These are phyloP conservation scores for Elaeis guineensis DNA, from an alignment of 176 grass and related monocot species.

Conservation along the genomic window DNA sequence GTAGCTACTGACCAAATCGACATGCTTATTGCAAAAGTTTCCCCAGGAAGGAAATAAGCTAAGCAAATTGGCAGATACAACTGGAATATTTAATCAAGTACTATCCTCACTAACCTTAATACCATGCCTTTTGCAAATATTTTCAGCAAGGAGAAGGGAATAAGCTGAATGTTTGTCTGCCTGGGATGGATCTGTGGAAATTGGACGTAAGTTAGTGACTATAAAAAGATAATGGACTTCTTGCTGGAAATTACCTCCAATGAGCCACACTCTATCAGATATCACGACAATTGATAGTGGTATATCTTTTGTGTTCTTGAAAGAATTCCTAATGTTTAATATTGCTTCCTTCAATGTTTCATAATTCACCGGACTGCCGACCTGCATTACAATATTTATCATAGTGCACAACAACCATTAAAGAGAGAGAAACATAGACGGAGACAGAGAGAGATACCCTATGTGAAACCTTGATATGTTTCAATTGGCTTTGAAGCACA, in stretches of 20 bases:
- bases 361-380: constrained; percentile 85
- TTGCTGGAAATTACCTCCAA: constrained; percentile 49
- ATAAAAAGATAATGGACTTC: constrained; percentile 6
- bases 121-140: constrained; percentile 76
- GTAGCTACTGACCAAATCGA: no score
- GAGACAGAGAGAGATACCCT: constrained; percentile 34
- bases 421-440: background rate
- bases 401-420: background rate
- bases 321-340: constrained; percentile 45
- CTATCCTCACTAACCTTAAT: constrained; percentile 52
- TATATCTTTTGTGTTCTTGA: constrained; percentile 35
- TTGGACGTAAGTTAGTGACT: constrained; percentile 20
- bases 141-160: constrained; percentile 90
- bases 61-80: background rate
- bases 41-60: no score
- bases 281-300: constrained; percentile 75
- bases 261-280: constrained; percentile 78
- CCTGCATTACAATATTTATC: constrained; percentile 36
- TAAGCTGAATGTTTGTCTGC: constrained; percentile 92
- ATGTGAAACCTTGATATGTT: constrained; percentile 84
- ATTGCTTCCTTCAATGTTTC: constrained; percentile 78
- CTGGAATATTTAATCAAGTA: constrained; percentile 16
- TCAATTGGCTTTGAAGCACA: constrained; percentile 57
- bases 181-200: constrained; percentile 63
- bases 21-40: no score